phyloP scores from a whole-genome alignment of 2,329 filamentous ascomycete genomes.

The Clonostachys byssicola region DNA sequence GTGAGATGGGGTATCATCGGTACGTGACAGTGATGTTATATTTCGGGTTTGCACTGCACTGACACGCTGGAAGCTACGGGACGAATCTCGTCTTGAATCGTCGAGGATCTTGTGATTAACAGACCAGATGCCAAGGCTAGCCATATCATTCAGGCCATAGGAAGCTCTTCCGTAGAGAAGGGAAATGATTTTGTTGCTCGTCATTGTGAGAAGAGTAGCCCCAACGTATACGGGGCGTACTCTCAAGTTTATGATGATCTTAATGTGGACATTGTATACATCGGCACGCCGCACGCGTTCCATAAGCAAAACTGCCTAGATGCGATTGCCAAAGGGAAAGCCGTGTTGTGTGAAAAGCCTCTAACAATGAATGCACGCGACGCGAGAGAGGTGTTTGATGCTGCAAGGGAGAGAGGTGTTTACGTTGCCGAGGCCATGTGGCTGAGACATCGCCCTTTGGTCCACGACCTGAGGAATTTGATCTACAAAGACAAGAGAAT shows the following conservation, averaged over 20 bases:
- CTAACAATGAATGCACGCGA: conserved; percentile 34
- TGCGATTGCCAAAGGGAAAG: conserved; percentile 34
- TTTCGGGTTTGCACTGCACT: conserved; percentile 18
- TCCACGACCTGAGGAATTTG: conserved; percentile 21
- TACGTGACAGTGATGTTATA: not conserved
- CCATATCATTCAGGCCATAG: conserved; percentile 35
- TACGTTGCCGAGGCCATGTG: conserved; percentile 42
- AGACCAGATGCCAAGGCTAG: conserved; percentile 26
- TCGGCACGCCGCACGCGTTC: conserved; percentile 37
- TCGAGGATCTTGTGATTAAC: conserved; percentile 30
- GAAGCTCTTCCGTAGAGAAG: conserved; percentile 30
- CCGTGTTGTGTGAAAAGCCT: conserved; percentile 40
- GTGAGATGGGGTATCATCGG: conserved; percentile 29
- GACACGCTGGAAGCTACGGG: conserved; percentile 26
- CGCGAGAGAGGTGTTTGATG: conserved; percentile 29
- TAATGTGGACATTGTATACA: conserved; percentile 37
- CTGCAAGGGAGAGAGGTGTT: conserved; percentile 29
- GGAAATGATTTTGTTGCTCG: conserved; percentile 9
- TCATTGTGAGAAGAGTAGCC: conserved; percentile 2
- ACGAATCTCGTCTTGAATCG: conserved; percentile 39
- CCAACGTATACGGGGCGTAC: conserved; percentile 31
- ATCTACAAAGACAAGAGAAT: conserved; percentile 32
- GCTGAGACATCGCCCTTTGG: conserved; percentile 34
- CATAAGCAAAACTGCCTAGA: conserved; percentile 36
- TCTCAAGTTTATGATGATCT: conserved; percentile 30